Base-by-base conservation (phyloP, 306 rosid species). In the Gastrolobium bilobum region DNA sequence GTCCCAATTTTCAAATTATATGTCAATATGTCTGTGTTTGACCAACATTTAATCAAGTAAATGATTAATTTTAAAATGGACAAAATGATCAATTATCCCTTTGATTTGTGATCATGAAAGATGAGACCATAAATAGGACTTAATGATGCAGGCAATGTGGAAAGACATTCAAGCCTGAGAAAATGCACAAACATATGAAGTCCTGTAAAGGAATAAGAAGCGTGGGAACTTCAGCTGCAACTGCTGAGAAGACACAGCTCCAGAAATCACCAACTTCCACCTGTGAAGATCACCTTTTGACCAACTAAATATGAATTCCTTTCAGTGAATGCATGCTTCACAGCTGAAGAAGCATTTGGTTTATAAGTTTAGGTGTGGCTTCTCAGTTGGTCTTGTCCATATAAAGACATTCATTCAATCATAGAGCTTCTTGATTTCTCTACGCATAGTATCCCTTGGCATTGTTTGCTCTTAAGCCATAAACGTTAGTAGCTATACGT, bases 61-160 rank as follows among this genome's bases (percentile, higher is more conserved):
- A 20, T 20, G 26, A 20, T 20, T 20, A 20, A 20, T 20, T 20
- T 20, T 20, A 20, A 20, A 20, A 20, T 0, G 26, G 26, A 20
- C 26, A 20, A 20, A 20, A 20, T 20, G 26, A 20, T 20, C 26
- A 20, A 20, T 20, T 20, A 20, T 20, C 26, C 26, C 26, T 20
- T 20, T 20, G 26, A 20, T 20, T 20, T 73, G 29, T 81, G 84
- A 76, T 48, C 10, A 56, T 73, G 52, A 79, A 83, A 67, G 65
- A 34, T 48, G 11, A 48, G 61, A 52, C 68, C 62, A 34, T 79
- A 73, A 77, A 66, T 59, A 69, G 38, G 39, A 59, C 38, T 50
- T 43, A 65, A 75, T 76, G 57, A 79, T 91, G 93, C 96, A 94
- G 98, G 94, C 94, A 88, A 56, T 92, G 98, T 73, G 90, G 97